Conservation (phyloP, 2,329 filamentous ascomycete genomes). For the Grosmannia huntii region DNA sequence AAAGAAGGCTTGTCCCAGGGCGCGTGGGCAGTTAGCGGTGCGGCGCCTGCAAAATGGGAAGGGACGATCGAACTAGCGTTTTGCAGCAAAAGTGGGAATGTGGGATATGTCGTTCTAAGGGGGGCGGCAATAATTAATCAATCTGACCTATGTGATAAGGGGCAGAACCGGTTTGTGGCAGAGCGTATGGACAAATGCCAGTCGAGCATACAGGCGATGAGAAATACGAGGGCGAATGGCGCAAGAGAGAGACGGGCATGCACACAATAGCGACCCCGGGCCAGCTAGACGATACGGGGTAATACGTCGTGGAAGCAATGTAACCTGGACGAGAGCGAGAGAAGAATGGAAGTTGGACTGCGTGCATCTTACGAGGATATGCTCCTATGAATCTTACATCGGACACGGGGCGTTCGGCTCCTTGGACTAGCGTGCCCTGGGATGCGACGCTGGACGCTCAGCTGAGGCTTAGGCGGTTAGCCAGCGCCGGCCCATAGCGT, state of each 20-base stretch:
- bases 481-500: neutral
- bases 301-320: neutral
- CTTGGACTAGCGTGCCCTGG: neutral
- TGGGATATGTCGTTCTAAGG: neutral
- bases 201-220: too few species aligned
- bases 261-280: neutral
- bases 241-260: neutral
- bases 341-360: neutral
- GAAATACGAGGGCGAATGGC: neutral
- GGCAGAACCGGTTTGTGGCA: neutral
- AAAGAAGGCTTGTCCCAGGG: neutral
- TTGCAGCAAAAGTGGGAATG: neutral
- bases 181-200: neutral
- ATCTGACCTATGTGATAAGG: neutral
- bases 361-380: neutral
- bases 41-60: conserved; percentile 2
- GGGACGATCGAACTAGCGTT: conserved; percentile 8
- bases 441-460: neutral
- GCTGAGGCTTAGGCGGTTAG: neutral
- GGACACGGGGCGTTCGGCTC: neutral
- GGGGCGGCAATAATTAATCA: neutral
- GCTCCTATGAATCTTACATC: neutral
- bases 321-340: neutral
- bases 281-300: neutral
- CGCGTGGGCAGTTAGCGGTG: neutral